phyloP scores from a whole-genome alignment of 164 flowering plant genomes.

The Vitis rotundifolia region DNA sequence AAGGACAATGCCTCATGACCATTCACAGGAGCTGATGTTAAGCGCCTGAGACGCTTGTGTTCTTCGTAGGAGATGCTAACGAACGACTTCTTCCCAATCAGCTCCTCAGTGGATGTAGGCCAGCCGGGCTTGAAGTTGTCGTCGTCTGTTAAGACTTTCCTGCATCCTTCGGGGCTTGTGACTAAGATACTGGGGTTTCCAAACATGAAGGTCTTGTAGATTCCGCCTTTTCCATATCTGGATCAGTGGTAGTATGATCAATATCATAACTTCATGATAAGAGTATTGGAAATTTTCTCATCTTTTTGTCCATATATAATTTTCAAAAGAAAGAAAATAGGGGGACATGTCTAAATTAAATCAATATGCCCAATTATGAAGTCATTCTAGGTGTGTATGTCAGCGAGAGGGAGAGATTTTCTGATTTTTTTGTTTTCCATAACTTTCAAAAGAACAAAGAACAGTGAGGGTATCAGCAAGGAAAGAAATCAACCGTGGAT shows the following conservation, averaged over 20 bases:
- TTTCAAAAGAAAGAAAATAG: no score
- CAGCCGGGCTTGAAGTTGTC: constrained; percentile 54
- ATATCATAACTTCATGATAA: no score
- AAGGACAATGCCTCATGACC: constrained; percentile 58
- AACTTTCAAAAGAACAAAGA: no score
- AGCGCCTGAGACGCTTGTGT: constrained; percentile 59
- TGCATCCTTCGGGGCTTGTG: constrained; percentile 47
- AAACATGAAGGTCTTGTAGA: constrained; percentile 66
- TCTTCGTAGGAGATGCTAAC: constrained; percentile 40
- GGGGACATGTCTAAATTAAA: no score
- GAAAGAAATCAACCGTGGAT: no score
- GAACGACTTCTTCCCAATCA: constrained; percentile 60
- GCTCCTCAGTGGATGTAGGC: constrained; percentile 44
- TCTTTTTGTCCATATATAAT: no score
- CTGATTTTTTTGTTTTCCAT: no score
- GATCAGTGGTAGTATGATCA: neutral
- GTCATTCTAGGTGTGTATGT: no score
- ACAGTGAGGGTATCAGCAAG: no score
- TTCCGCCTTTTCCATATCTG: constrained; percentile 58
- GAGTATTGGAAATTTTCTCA: no score
- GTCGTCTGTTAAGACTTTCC: constrained; percentile 54
- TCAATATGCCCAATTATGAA: no score
- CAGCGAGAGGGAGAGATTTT: no score
- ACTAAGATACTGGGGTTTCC: constrained; percentile 62
- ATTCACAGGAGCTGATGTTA: constrained; percentile 61